Evolutionary conservation across 441 rosid species (phyloP).

Genomic region (Jatropha multifida): DNA sequence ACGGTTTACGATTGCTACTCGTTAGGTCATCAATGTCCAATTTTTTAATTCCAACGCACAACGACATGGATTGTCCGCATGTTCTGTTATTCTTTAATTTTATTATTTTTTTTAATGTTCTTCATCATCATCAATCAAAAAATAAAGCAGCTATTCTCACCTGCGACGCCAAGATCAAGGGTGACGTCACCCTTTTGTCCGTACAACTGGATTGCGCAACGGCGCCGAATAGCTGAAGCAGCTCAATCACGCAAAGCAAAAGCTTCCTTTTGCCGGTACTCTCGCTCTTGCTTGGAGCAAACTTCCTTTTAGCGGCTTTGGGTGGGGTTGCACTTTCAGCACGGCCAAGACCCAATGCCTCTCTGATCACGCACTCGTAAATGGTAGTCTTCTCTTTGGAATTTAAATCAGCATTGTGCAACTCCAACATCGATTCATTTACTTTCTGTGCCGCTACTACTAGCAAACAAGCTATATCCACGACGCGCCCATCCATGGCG

Average conservation of each 20-base stretch:
- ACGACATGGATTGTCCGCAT: too few relatives aligned
- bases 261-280: conserved; percentile 48
- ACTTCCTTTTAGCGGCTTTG: conserved; percentile 25
- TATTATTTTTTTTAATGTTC: background rate
- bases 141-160: conserved; percentile 16
- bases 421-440: conserved; percentile 37
- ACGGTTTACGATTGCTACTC: background rate
- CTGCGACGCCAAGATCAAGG: conserved; percentile 54
- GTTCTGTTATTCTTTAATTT: background rate
- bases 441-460: conserved; percentile 57
- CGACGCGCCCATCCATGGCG: conserved; percentile 55
- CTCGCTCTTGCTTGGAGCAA: conserved; percentile 27
- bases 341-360: conserved; percentile 45
- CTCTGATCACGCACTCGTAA: conserved; percentile 56
- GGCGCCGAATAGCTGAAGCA: conserved; percentile 73
- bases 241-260: conserved; percentile 60
- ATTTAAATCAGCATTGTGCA: conserved; percentile 39
- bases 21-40: conserved; percentile 5
- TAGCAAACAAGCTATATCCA: conserved; percentile 54
- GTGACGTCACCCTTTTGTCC: conserved; percentile 48
- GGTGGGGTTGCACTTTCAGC: conserved; percentile 14
- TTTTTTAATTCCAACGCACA: background rate
- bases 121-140: background rate
- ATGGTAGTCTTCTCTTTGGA: conserved; percentile 50
- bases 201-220: conserved; percentile 27